Percentiles rank a stretch among this genome's conserved stretches.
Conservation (phyloP, 352 stramenopile genomes). For the Phytophthora rubi region DNA sequence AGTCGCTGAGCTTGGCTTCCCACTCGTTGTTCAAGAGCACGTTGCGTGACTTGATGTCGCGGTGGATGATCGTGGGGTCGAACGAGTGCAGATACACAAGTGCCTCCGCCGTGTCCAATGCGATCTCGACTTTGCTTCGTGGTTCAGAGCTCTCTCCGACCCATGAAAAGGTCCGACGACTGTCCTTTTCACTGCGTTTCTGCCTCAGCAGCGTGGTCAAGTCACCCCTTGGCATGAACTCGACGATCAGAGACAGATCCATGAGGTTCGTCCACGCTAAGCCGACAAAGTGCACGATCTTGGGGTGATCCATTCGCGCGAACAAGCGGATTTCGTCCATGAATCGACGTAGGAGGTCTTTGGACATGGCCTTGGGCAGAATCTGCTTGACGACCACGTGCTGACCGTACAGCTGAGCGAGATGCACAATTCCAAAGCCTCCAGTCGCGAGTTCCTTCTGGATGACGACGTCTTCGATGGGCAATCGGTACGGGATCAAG, state of each 20-base stretch:
- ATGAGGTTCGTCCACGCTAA: conserved; percentile 58
- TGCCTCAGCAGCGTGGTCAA: conserved; percentile 40
- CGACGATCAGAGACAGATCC: conserved; percentile 51
- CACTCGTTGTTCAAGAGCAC: conserved; percentile 49
- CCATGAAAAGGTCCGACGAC: conserved; percentile 37
- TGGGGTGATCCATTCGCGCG: conserved; percentile 43
- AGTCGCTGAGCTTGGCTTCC: conserved; percentile 60
- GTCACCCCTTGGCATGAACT: conserved; percentile 55
- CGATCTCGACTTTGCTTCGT: conserved; percentile 39
- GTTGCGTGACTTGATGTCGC: conserved; percentile 57
- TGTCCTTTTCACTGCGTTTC: conserved; percentile 40
- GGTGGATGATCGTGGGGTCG: conserved; percentile 56
- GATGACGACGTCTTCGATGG: conserved; percentile 52
- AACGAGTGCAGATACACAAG: conserved; percentile 54
- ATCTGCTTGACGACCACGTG: conserved; percentile 57
- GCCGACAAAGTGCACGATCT: conserved; percentile 53
- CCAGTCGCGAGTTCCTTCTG: conserved; percentile 47
- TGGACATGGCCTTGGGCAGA: conserved; percentile 41
- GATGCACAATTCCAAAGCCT: conserved; percentile 63
- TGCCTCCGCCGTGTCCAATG: conserved; percentile 47
- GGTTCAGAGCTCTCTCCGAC: conserved; percentile 25
- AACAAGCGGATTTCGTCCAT: conserved; percentile 52
- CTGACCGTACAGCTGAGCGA: conserved; percentile 42
- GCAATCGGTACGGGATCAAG: conserved; percentile 58
- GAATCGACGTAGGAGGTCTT: conserved; percentile 45